A percentile compares a stretch with the other conserved stretches of the same genome.
Conservation (phyloP, 2,329 filamentous ascomycete species). For the Lecanosticta acicola region DNA sequence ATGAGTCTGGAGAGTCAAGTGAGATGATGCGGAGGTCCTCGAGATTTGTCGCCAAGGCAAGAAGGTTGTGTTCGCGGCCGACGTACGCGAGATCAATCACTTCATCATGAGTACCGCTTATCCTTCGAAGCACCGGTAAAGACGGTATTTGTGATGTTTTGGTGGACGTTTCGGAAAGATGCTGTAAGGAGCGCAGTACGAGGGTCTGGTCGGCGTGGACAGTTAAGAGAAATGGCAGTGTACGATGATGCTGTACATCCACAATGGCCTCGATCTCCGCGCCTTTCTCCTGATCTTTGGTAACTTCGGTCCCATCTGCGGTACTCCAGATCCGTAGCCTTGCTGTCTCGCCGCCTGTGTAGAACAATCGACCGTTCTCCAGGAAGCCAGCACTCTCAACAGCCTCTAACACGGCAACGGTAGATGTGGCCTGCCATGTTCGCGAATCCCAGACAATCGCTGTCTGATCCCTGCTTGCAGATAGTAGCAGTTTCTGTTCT, state of each 20-base stretch:
- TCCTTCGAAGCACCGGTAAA: constrained; percentile 63
- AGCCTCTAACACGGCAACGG: constrained; percentile 78
- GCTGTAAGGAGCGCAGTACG: constrained; percentile 59
- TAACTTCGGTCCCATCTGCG: constrained; percentile 70
- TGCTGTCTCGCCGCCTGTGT: constrained; percentile 79
- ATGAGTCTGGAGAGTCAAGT: constrained; percentile 38
- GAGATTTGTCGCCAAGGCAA: constrained; percentile 90
- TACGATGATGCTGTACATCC: constrained; percentile 60
- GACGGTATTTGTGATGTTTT: constrained; percentile 29
- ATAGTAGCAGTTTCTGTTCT: constrained; percentile 68
- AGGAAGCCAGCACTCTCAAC: constrained; percentile 81
- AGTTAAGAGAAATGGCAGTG: constrained; percentile 66
- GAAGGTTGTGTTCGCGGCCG: constrained; percentile 68
- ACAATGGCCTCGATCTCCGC: constrained; percentile 63
- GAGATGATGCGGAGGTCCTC: constrained; percentile 89
- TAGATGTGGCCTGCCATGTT: constrained; percentile 76
- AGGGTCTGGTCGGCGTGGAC: constrained; percentile 88
- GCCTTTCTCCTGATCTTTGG: constrained; percentile 60
- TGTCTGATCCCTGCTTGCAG: constrained; percentile 87
- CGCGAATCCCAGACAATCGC: constrained; percentile 83
- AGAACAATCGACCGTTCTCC: constrained; percentile 64
- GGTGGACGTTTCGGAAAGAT: constrained; percentile 32
- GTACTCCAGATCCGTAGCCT: constrained; percentile 78
- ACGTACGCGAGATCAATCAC: constrained; percentile 92
- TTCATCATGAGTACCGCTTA: constrained; percentile 95